Evolutionary conservation across 2,329 filamentous ascomycete species (phyloP).

Genomic region (Domatiomyces catenatus): DNA sequence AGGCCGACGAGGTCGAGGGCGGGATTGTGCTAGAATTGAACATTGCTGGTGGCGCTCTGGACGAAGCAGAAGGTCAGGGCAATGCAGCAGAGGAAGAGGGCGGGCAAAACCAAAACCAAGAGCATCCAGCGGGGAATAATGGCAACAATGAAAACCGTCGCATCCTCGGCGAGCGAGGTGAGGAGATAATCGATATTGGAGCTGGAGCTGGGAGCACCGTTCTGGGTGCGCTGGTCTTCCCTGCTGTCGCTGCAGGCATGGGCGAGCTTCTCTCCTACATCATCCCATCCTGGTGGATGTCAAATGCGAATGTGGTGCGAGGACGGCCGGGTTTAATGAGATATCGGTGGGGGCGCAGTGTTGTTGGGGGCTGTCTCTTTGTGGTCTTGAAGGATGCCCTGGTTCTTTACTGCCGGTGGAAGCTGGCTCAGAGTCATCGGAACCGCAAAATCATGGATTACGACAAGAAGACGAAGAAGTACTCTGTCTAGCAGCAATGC

Average conservation of each 20-base stretch:
- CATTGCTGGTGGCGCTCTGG: slow-evolving; percentile 36
- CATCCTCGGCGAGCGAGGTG: slow-evolving; percentile 24
- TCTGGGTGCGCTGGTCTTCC: slow-evolving; percentile 61
- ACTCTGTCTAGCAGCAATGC: slow-evolving; percentile 3
- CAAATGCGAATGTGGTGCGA: slow-evolving; percentile 24
- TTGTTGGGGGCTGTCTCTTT: slow-evolving; percentile 77
- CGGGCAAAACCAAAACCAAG: slow-evolving; percentile 18
- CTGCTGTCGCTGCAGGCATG: slow-evolving; percentile 61
- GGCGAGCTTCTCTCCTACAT: slow-evolving; percentile 57
- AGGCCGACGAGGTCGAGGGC: slow-evolving; percentile 23
- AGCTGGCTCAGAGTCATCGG: slow-evolving; percentile 32
- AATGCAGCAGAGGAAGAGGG: slow-evolving; percentile 18
- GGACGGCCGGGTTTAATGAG: slow-evolving; percentile 55
- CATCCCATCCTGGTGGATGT: slow-evolving; percentile 55
- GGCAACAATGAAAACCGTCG: slow-evolving; percentile 18
- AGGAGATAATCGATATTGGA: slow-evolving; percentile 38
- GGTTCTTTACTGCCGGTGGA: slow-evolving; percentile 42
- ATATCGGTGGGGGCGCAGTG: slow-evolving; percentile 72
- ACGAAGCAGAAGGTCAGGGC: slow-evolving; percentile 28
- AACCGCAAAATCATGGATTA: slow-evolving; percentile 33
- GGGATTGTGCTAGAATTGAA: slow-evolving; percentile 36
- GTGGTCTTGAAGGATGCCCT: slow-evolving; percentile 63
- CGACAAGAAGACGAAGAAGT: slow-evolving; percentile 27
- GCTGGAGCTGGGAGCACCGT: slow-evolving; percentile 43
- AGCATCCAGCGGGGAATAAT: slow-evolving; percentile 19